Conservation (phyloP, 108 stramenopile species). For the Epithemia pelagica region DNA sequence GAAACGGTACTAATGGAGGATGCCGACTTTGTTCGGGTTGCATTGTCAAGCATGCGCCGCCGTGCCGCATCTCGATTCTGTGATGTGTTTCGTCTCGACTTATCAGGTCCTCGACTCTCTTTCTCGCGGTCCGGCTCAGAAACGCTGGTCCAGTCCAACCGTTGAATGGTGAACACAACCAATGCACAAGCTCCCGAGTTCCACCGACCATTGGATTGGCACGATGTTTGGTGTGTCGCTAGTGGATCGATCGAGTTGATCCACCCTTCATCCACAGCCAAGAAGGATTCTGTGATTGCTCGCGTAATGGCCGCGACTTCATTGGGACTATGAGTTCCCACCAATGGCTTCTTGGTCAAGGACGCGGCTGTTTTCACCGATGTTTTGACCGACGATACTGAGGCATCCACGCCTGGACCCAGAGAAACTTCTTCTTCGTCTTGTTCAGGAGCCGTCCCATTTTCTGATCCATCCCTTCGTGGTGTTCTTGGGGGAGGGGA, state of each 20-base stretch:
- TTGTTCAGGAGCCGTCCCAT: background rate
- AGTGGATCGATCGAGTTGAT: conserved; percentile 82
- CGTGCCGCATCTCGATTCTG: conserved; percentile 75
- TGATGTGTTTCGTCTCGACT: conserved; percentile 47
- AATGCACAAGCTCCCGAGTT: conserved; percentile 83
- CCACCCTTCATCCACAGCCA: conserved; percentile 82
- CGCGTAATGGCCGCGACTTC: conserved; percentile 64
- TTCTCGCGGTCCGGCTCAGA: conserved; percentile 31
- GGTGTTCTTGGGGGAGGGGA: background rate
- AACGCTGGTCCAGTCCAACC: conserved; percentile 64
- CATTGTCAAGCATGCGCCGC: conserved; percentile 64
- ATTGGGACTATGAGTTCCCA: conserved; percentile 59
- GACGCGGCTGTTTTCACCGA: conserved; percentile 61
- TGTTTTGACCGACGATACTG: conserved; percentile 63
- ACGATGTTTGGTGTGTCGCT: conserved; percentile 73
- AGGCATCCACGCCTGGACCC: conserved; percentile 14
- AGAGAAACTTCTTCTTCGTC: conserved; percentile 13
- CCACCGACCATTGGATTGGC: conserved; percentile 76
- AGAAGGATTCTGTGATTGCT: conserved; percentile 70
- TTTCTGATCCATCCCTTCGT: background rate
- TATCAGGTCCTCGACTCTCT: conserved; percentile 33
- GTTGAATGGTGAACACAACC: conserved; percentile 63
- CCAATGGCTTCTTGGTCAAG: conserved; percentile 30
- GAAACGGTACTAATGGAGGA: conserved; percentile 65
- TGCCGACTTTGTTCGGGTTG: conserved; percentile 54